Evolutionary conservation across 495 filamentous ascomycete genomes (phyloP).

Genomic region (Bombardia bombarda): DNA sequence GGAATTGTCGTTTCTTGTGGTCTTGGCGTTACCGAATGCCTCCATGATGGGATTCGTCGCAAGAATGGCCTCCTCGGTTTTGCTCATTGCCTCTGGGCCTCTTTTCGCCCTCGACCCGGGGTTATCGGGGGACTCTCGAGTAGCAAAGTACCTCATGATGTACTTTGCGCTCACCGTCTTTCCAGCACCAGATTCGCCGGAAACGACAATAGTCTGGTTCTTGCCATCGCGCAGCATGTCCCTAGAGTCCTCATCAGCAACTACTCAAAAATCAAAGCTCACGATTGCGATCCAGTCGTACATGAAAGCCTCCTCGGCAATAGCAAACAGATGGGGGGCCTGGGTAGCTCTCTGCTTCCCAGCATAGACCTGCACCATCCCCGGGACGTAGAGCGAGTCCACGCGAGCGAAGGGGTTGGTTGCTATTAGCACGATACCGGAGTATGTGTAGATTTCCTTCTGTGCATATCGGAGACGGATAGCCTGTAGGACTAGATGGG

Average conservation of each 20-base stretch:
- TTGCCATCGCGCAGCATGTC: conserved; percentile 94
- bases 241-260: conserved; percentile 36
- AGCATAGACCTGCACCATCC: conserved; percentile 98
- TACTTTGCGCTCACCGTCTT: conserved; percentile 99
- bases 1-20: conserved; percentile 97
- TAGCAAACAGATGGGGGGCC: conserved; percentile 96
- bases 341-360: conserved; percentile 94
- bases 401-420: conserved; percentile 98
- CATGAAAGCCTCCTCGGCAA: conserved; percentile 98
- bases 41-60: conserved; percentile 99
- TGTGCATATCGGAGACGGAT: conserved; percentile 97
- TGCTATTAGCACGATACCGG: conserved; percentile 95
- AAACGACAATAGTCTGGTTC: conserved; percentile 98
- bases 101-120: conserved; percentile 71
- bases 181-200: conserved; percentile 94
- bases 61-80: conserved; percentile 96
- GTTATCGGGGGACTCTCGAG: conserved; percentile 86
- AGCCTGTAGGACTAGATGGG: conserved; percentile 74
- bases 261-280: neutral
- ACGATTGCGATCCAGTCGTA: conserved; percentile 34
- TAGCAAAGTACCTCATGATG: conserved; percentile 99
- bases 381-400: conserved; percentile 96
- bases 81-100: conserved; percentile 83
- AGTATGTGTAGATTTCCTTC: conserved; percentile 99
- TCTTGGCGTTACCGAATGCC: conserved; percentile 98